Base-by-base conservation (phyloP, 1,284 basidiomycete genomes). In the Pascua sp. region DNA sequence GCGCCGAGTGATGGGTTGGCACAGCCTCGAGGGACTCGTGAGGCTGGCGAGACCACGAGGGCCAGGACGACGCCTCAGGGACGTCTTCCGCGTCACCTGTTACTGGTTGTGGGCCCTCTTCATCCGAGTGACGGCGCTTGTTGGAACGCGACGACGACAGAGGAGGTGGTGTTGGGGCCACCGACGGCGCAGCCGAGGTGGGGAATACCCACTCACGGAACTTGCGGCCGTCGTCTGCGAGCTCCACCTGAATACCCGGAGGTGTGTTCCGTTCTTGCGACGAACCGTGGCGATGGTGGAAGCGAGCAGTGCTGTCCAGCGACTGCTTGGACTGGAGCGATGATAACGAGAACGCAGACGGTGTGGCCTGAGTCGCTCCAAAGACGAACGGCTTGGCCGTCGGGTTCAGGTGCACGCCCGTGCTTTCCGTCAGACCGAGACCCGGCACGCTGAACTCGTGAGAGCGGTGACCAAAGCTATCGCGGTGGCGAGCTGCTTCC, bases 171-270 rank as follows among this genome's bases (percentile, higher is more conserved):
- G 2, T 32, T 32, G 24, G 24, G 3, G 24, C 24, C 4, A 32
- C 24, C 24, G 24, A 32, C 24, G 24, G 24, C 24, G 48, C 40
- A 24, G 40, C 41, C 36, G 53, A 18, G 11, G 52, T 49, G 7
- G 60, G 60, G 51, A 61, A 61, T 15, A 50, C 48, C 60, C 60
- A 61, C 12, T 52, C n/a, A 11, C 56, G 51, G 53, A 61, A 58
- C 53, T 53, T 58, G 45, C 16, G 24, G 8, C 53, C 49, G n/a
- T 50, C 43, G 40, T 53, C 51, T 4, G 46, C 45, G 16, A 42
- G 45, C 51, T 53, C 51, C 8, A 53, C 46, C 38, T 47, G 51
- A n/a, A 32, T 32, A 7, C 24, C 24, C 24, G 24, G 24, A 32
- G 24, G 24, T 7, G 24, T 32, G 24, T 32, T 32, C 4, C 24